phyloP scores from a whole-genome alignment of 2,329 filamentous ascomycete genomes.

The Microsporum audouinii region DNA sequence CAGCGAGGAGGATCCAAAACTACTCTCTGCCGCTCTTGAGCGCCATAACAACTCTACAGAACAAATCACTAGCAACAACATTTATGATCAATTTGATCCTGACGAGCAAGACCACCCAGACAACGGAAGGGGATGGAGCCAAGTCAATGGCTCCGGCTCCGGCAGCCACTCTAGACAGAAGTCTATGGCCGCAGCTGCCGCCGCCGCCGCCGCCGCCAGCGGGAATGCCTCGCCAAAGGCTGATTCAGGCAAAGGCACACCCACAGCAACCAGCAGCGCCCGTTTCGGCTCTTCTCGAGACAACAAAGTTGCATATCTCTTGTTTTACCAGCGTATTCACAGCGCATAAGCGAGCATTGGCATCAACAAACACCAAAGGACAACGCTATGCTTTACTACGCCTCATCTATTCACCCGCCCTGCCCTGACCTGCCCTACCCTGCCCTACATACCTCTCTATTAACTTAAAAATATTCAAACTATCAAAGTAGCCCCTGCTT shows the following conservation, averaged over 20 bases:
- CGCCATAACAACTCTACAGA: conserved; percentile 56
- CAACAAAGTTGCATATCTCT: conserved; percentile 91
- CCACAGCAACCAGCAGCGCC: conserved; percentile 28
- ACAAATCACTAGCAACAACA: conserved; percentile 42
- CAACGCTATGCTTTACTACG: not conserved
- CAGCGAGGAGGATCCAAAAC: conserved; percentile 64
- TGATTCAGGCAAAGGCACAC: conserved; percentile 45
- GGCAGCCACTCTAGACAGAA: conserved; percentile 49
- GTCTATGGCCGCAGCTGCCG: conserved; percentile 41
- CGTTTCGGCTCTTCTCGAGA: conserved; percentile 57
- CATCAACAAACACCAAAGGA: not conserved
- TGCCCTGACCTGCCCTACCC: not conserved
- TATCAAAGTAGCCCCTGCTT: not conserved
- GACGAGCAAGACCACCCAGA: conserved; percentile 58
- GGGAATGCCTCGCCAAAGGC: conserved; percentile 46
- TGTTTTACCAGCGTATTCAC: conserved; percentile 76
- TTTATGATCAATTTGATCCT: conserved; percentile 57
- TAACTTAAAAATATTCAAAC: not conserved
- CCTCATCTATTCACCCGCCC: not conserved
- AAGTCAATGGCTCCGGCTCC: conserved; percentile 55
- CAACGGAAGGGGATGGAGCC: conserved; percentile 60
- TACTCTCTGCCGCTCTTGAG: conserved; percentile 55
- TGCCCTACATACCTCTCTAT: not conserved
- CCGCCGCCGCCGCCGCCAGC: conserved; percentile 47
- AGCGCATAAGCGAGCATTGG: not conserved